Evolutionary conservation across 176 grass and related monocot species (phyloP), one percentile per base, ranked within the genome.

Genomic region (Pontederia paniculata): DNA sequence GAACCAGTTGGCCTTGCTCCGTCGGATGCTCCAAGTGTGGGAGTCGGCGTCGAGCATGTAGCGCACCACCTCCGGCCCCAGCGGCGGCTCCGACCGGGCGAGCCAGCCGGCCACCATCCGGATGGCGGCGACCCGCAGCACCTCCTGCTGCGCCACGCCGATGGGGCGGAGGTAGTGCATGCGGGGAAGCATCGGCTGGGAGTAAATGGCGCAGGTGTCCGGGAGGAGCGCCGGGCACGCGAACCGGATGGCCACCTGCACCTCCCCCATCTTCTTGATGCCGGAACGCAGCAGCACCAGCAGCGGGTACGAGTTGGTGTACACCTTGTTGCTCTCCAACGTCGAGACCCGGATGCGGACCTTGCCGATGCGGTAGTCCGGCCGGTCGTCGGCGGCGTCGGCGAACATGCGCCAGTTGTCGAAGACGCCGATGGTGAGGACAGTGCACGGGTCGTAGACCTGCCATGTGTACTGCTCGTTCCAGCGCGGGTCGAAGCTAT

Each of bases 401-500:
- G 67, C 74, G 57, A 91, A 91, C 93, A 98, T 98, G 22, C 80
- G 86, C 86, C 86, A 91, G 80, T 98, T 98, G 77, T 98, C 93
- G 76, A 98, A 98, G 17, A 91, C 85, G 21, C 83, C 86, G 0
- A 98, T 76, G 9, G 93, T 91, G 13, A 98, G 80, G 48, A 91
- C 83, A 0, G 93, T 98, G 80, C 93, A 98, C 0, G 93, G 93
- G 68, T 98, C 93, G 81, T 98, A 91, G 12, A 98, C 93, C 62
- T 81, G 93, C 93, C 93, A 98, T 16, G 83, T 91, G 86, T 98
- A 98, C 80, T 98, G 93, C 62, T 98, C 93, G 68, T 98, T 98
- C 93, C 93, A 98, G 45, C 76, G 75, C 5, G 93, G 93, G 77
- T 73, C 88, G 9, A 98, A 83, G 77, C 28, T 84, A 66, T 98